Percentiles rank a stretch among this genome's conserved stretches.
Evolutionary conservation across 805 yeast genomes (phyloP).

Genomic region (Ogataea neopini): DNA sequence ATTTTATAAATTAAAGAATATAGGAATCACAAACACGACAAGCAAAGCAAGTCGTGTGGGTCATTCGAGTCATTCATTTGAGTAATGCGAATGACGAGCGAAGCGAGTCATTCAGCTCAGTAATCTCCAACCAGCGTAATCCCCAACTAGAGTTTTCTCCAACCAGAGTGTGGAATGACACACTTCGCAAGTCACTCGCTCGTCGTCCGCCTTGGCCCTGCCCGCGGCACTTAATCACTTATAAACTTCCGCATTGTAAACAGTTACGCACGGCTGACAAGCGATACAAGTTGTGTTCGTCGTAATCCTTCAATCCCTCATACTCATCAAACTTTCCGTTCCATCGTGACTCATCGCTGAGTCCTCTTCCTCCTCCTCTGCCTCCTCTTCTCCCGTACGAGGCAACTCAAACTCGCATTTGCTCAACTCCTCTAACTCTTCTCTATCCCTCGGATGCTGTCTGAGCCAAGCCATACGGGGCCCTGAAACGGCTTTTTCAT

Average conservation of each 20-base stretch:
- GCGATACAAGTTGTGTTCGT: too few species aligned
- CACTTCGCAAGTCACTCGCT: neutral
- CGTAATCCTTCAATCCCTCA: constrained; percentile 19
- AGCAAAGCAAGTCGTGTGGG: neutral
- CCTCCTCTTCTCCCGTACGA: constrained; percentile 25
- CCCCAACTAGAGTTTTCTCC: too few species aligned
- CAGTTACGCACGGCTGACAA: too few species aligned
- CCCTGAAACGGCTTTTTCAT: constrained; percentile 74
- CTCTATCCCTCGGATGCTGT: constrained; percentile 63
- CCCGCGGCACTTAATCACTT: neutral
- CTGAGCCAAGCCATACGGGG: constrained; percentile 97
- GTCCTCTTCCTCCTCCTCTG: constrained; percentile 19
- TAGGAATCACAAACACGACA: neutral
- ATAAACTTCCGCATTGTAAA: too few species aligned
- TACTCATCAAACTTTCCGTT: constrained; percentile 38
- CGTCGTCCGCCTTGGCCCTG: neutral
- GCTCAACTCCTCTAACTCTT: constrained; percentile 62
- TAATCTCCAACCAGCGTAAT: too few species aligned
- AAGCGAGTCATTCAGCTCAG: too few species aligned
- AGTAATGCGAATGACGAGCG: too few species aligned
- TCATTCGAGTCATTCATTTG: too few species aligned
- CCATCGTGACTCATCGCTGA: constrained; percentile 29
- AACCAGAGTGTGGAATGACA: too few species aligned
- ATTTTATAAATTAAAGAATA: constrained; percentile 74
- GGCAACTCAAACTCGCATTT: constrained; percentile 66